Evolutionary conservation across 306 rosid species (phyloP).

Genomic region (Acacia crassicarpa): DNA sequence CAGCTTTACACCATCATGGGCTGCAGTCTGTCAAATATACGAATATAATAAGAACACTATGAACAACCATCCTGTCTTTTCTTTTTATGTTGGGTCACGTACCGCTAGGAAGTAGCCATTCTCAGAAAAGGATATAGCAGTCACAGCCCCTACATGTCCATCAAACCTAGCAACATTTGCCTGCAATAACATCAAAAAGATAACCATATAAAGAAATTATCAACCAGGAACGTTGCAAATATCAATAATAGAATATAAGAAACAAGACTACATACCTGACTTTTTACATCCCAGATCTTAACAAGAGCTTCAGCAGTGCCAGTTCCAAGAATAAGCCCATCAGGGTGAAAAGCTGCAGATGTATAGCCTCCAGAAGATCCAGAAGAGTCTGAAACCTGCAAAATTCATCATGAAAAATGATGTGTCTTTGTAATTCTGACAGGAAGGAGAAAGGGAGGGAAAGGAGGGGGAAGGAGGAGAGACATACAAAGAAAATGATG

Average conservation of each 20-base stretch:
- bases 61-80: neutral
- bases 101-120: constrained; percentile 83
- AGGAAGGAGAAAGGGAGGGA: neutral
- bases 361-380: constrained; percentile 82
- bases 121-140: constrained; percentile 76
- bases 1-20: constrained; percentile 73
- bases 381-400: constrained; percentile 75
- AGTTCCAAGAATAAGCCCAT: constrained; percentile 99
- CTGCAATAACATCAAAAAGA: constrained; percentile 34
- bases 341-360: constrained; percentile 98
- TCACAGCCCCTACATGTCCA: constrained; percentile 82
- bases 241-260: neutral
- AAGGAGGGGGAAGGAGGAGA: neutral
- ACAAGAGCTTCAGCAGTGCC: constrained; percentile 88
- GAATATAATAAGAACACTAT: constrained; percentile 11
- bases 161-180: constrained; percentile 76
- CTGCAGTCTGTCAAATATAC: constrained; percentile 63
- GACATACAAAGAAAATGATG: neutral
- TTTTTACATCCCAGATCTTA: constrained; percentile 98
- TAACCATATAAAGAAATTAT: neutral
- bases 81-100: constrained; percentile 32
- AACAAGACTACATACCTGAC: constrained; percentile 65
- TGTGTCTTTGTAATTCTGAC: neutral
- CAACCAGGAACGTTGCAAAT: neutral
- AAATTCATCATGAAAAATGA: constrained; percentile 15